Evolutionary conservation across 768 basidiomycete genomes (phyloP).

Genomic region (Panaeolus cyanescens): DNA sequence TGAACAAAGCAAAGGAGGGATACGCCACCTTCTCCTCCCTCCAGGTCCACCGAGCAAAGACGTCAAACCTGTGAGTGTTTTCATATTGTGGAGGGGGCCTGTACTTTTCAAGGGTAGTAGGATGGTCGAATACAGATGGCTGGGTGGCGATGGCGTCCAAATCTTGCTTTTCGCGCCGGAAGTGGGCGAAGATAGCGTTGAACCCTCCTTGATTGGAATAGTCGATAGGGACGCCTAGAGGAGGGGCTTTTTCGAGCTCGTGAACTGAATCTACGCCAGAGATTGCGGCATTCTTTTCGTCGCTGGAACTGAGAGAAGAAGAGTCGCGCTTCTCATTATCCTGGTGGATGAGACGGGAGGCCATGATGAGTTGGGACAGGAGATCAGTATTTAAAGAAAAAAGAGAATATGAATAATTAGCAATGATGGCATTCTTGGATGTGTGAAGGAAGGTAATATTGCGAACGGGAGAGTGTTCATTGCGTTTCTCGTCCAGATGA

Average conservation of each 20-base stretch:
- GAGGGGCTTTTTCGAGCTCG: constrained; percentile 19
- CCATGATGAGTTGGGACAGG: neutral
- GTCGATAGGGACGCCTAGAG: constrained; percentile 30
- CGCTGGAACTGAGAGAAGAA: constrained; percentile 10
- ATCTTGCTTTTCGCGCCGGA: constrained; percentile 30
- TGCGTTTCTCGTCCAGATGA: constrained; percentile 7
- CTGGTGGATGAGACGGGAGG: neutral
- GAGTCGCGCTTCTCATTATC: neutral
- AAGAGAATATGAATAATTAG: neutral
- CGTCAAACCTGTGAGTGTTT: constrained; percentile 66
- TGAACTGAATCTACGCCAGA: neutral
- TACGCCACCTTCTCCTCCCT: constrained; percentile 60
- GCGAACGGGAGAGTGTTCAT: neutral
- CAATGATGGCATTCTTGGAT: neutral
- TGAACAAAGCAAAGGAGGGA: neutral
- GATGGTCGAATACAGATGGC: constrained; percentile 65
- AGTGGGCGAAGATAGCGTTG: constrained; percentile 30
- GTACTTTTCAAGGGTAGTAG: constrained; percentile 48
- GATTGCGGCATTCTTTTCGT: constrained; percentile 14
- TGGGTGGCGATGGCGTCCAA: constrained; percentile 60
- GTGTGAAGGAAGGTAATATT: neutral
- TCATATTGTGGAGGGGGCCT: constrained; percentile 56
- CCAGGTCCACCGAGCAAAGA: constrained; percentile 70
- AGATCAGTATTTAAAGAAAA: neutral
- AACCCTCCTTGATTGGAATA: constrained; percentile 18